Evolutionary conservation across 352 stramenopile genomes (phyloP).

Genomic region (Phytophthora tubulina): DNA sequence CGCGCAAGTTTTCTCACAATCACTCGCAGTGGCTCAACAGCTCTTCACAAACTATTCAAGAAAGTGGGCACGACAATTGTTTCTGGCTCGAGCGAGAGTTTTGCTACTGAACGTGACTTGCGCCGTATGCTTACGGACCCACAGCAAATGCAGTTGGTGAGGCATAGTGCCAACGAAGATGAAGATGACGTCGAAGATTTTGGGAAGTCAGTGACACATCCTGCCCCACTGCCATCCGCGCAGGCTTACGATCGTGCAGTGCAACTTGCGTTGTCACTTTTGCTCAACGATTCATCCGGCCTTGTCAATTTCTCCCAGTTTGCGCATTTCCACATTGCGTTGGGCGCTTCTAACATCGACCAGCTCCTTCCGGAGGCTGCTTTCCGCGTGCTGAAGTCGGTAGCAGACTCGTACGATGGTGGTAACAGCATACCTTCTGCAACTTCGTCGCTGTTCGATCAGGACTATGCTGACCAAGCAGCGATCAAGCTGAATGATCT

Average conservation of each 20-base stretch:
- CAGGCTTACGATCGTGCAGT: constrained; percentile 63
- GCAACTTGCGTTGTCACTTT: constrained; percentile 67
- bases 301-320: constrained; percentile 92
- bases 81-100: constrained; percentile 56
- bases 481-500: constrained; percentile 67
- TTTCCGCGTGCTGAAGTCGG: constrained; percentile 77
- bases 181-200: constrained; percentile 12
- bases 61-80: constrained; percentile 62
- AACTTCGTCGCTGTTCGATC: constrained; percentile 15
- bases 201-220: constrained; percentile 2
- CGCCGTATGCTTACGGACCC: constrained; percentile 64
- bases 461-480: constrained; percentile 36
- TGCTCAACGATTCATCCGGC: constrained; percentile 78
- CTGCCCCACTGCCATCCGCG: constrained; percentile 29
- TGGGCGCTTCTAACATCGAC: constrained; percentile 73
- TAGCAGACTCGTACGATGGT: constrained; percentile 39
- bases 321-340: constrained; percentile 88
- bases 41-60: constrained; percentile 79
- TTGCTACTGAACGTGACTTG: constrained; percentile 67
- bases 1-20: constrained; percentile 87
- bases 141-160: constrained; percentile 41
- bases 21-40: constrained; percentile 80
- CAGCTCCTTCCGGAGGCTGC: constrained; percentile 80
- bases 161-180: constrained; percentile 43
- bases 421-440: constrained; percentile 13